These are phyloP conservation scores for Ustilaginoidea virens DNA, from an alignment of 2,329 filamentous ascomycete species.

Conservation along the genomic window DNA sequence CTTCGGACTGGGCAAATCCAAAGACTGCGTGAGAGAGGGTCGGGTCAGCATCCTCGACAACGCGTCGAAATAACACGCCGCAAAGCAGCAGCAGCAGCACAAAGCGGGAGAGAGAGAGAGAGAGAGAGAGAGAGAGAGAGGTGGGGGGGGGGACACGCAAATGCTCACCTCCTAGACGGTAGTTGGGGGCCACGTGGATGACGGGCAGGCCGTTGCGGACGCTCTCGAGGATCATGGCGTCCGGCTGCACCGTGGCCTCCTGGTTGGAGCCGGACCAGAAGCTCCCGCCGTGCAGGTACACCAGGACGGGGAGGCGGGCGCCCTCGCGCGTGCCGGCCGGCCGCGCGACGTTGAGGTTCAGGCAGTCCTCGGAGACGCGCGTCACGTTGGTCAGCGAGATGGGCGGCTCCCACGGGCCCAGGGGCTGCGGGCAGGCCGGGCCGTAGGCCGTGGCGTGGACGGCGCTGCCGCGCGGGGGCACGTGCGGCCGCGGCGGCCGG, in stretches of 20 bases:
- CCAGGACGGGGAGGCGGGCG: constrained; percentile 19
- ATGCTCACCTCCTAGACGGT: constrained; percentile 11
- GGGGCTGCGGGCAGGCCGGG: constrained; percentile 27
- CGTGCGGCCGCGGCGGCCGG: constrained; percentile 24
- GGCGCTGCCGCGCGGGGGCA: constrained; percentile 14
- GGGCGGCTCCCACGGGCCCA: constrained; percentile 14
- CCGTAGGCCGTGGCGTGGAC: constrained; percentile 25
- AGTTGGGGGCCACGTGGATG: constrained; percentile 20
- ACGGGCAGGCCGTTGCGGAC: constrained; percentile 23
- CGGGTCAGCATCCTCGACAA: no score
- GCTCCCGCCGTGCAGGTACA: constrained; percentile 18
- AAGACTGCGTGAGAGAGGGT: constrained; percentile 9
- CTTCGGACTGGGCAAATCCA: constrained; percentile 12
- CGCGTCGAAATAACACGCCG: no score
- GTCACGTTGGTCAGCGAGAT: constrained; percentile 21
- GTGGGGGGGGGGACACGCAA: background rate
- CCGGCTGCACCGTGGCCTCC: constrained; percentile 22
- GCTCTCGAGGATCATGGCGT: constrained; percentile 29
- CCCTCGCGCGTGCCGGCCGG: constrained; percentile 10
- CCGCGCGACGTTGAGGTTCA: constrained; percentile 19
- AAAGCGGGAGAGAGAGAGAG: no score
- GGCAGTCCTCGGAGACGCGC: constrained; percentile 20
- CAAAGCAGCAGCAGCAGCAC: no score
- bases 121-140: no score
- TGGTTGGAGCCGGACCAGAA: constrained; percentile 16